These are phyloP conservation scores for Mitragyna speciosa DNA, from an alignment of 257 asterid species.

Conservation along the genomic window DNA sequence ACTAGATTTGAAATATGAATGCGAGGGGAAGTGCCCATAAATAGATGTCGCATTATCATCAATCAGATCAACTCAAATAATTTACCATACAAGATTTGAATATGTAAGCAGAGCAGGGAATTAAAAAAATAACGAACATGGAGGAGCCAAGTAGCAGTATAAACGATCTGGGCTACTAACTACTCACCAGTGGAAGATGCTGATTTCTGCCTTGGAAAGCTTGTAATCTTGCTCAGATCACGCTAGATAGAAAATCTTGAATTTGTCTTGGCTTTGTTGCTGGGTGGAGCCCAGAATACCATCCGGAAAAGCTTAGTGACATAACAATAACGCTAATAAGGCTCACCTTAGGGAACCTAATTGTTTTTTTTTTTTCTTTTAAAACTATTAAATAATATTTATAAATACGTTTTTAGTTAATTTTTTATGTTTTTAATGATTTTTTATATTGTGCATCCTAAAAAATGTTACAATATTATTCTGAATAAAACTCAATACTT, in stretches of 20 bases:
- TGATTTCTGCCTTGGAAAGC: neutral
- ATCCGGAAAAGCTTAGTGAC: no score
- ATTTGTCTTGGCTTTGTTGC: neutral
- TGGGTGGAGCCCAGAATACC: neutral
- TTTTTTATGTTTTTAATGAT: no score
- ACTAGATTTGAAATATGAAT: neutral
- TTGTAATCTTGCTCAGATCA: neutral
- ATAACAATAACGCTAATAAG: no score
- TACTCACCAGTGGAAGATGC: conserved; percentile 2
- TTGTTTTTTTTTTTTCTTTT: no score
- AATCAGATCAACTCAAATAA: neutral
- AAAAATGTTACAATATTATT: no score
- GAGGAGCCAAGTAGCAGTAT: neutral
- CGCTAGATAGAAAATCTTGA: conserved; percentile 3
- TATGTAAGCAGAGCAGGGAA: neutral
- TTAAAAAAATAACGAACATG: neutral
- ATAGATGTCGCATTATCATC: neutral
- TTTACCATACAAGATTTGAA: no score
- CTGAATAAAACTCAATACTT: no score
- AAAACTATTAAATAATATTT: no score
- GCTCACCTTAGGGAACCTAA: no score
- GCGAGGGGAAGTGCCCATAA: neutral
- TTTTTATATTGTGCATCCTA: no score
- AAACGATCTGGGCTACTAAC: neutral
- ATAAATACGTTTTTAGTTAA: no score